Conservation (phyloP, 768 basidiomycete genomes). For the Pisolithus orientalis region DNA sequence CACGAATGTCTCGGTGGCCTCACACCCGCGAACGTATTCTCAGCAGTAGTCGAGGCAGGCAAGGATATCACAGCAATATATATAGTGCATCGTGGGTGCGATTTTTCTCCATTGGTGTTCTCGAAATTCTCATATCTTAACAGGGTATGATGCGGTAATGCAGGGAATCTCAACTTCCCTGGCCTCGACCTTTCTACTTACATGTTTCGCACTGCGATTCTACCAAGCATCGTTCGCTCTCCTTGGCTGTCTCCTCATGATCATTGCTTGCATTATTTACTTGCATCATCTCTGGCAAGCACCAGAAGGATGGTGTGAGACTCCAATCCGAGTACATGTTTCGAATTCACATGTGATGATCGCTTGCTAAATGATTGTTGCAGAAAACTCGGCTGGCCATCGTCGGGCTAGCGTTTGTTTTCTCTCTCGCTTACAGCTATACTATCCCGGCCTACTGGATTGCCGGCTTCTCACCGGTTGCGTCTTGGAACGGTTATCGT, state of each 20-base stretch:
- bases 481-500: neutral
- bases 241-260: slow-evolving; percentile 16
- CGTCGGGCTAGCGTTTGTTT: neutral
- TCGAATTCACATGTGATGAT: neutral
- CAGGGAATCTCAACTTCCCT: slow-evolving; percentile 20
- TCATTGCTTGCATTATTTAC: slow-evolving; percentile 14
- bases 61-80: slow-evolving; percentile 14
- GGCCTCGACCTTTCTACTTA: slow-evolving; percentile 15
- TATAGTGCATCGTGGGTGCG: slow-evolving; percentile 20
- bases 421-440: neutral
- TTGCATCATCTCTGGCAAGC: neutral
- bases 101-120: neutral
- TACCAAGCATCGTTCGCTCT: slow-evolving; percentile 7
- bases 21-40: slow-evolving; percentile 4
- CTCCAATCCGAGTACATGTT: slow-evolving; percentile 9
- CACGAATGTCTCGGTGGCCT: slow-evolving; percentile 5
- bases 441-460: neutral
- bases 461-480: neutral
- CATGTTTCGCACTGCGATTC: slow-evolving; percentile 9
- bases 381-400: slow-evolving; percentile 2
- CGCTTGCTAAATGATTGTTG: neutral
- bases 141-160: slow-evolving; percentile 26
- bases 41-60: slow-evolving; percentile 11
- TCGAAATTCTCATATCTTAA: neutral
- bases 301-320: slow-evolving; percentile 3